These are phyloP conservation scores for Paramecium primaurelia DNA, from an alignment of 73 alveolate species.

Conservation along the genomic window DNA sequence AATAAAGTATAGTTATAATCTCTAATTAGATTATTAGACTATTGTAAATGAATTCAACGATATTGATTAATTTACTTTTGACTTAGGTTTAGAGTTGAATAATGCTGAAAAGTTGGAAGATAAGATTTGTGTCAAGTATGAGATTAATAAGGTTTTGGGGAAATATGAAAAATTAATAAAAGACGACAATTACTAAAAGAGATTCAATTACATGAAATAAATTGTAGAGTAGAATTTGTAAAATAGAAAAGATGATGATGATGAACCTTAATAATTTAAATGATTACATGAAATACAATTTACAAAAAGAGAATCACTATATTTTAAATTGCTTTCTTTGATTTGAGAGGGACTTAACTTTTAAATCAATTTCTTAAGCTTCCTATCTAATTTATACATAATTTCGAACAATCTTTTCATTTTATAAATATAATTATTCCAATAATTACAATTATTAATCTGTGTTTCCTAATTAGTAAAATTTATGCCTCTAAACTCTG, in stretches of 20 bases:
- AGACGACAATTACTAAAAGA: neutral
- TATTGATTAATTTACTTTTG: neutral
- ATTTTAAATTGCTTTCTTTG: neutral
- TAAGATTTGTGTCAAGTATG: neutral
- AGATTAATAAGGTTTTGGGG: neutral
- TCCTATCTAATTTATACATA: slow-evolving; percentile 7
- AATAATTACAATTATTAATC: slow-evolving; percentile 10
- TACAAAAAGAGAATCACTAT: neutral
- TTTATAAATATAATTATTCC: neutral
- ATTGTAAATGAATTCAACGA: neutral
- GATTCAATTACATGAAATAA: neutral
- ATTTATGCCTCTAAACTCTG: neutral
- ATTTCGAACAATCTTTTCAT: slow-evolving; percentile 30
- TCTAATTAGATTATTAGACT: neutral
- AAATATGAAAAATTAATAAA: neutral
- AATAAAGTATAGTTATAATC: neutral
- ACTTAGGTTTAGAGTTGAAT: neutral
- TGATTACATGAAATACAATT: neutral
- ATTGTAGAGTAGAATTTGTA: neutral
- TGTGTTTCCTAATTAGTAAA: neutral
- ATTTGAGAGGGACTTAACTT: neutral
- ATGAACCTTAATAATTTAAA: neutral
- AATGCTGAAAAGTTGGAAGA: slow-evolving; percentile 1
- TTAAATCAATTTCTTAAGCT: neutral
- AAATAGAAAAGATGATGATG: neutral